Base-by-base conservation (phyloP, 2,329 filamentous ascomycete species). In the Stagonosporopsis chrysanthemi region DNA sequence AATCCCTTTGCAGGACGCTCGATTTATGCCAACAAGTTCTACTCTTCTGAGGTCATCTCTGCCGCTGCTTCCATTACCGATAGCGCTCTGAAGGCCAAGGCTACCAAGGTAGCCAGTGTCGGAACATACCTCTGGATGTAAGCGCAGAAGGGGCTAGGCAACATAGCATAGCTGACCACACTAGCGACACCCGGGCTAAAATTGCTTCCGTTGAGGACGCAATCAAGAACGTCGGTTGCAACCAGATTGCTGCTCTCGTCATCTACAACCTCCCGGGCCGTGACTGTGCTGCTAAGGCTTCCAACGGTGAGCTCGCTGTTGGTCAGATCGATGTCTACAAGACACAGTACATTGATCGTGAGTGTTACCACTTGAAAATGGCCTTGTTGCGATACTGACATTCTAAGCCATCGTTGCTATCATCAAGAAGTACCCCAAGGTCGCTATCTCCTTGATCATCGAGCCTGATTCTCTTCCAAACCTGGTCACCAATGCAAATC, bases 231-330 rank as follows among this genome's bases (percentile, higher is more conserved):
- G 80, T 80, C 41, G 79, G 80, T 26, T 82, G 82, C 39, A 77
- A 68, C 58, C 78, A 81, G 62, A 80, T 82, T 22, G 82, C 80
- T 31, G 79, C 78, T 19, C 81, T 88, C 52, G 86, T 88, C 63
- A 84, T 88, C 68, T 88, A 88, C 73, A 84, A 88, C 70, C 78
- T 88, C 15, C 86, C 86, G 45, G 85, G 86, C 63, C 84, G 86
- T 76, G 86, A 88, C 70, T 88, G 86, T 66, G 83, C 86, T 31
- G 86, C 86, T 48, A 81, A 85, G 70, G 85, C 86, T 29, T 88
- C 85, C 66, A 88, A 88, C 71, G 86, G 86, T 66, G 86, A 88
- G 75, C 83, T 86, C 62, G 84, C 83, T 58, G 77, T 86, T 63
- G 75, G 83, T 46, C 77, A 83, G 43, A 65, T 84, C 45, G 73